phyloP scores from a whole-genome alignment of 1,284 basidiomycete species.

The Porodaedalea pini region DNA sequence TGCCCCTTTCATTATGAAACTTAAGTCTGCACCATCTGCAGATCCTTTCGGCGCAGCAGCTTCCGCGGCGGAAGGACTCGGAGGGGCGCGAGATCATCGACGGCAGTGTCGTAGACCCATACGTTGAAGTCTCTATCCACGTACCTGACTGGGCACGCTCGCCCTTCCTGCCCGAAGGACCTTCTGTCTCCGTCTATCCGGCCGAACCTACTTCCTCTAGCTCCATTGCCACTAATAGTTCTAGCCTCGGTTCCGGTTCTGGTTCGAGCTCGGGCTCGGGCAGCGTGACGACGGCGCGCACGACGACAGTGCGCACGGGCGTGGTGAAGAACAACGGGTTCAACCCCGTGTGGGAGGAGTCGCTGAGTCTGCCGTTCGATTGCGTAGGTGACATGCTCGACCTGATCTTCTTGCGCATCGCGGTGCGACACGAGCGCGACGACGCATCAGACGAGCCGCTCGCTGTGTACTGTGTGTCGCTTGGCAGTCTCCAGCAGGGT shows the following conservation, averaged over 20 bases:
- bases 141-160: conserved; percentile 66
- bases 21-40: conserved; percentile 27
- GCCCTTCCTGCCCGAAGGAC: conserved; percentile 30
- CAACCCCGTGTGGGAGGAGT: conserved; percentile 85
- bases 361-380: conserved; percentile 66
- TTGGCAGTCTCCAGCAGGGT: conserved; percentile 68
- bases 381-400: conserved; percentile 76
- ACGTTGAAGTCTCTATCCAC: conserved; percentile 75
- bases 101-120: conserved; percentile 65
- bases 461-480: conserved; percentile 65
- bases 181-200: conserved; percentile 11
- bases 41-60: conserved; percentile 92
- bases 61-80: conserved; percentile 73
- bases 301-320: conserved; percentile 44
- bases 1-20: neutral
- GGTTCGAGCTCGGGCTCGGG: conserved; percentile 33
- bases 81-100: conserved; percentile 59
- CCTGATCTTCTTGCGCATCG: conserved; percentile 78
- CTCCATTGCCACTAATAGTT: conserved; percentile 19
- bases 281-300: conserved; percentile 24
- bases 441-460: conserved; percentile 62
- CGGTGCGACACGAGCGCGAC: conserved; percentile 56
- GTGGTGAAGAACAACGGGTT: conserved; percentile 82
- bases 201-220: conserved; percentile 24
- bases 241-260: conserved; percentile 19